These are phyloP conservation scores for Ettlia oleoabundans DNA, from an alignment of 139 green algal species.

Conservation along the genomic window DNA sequence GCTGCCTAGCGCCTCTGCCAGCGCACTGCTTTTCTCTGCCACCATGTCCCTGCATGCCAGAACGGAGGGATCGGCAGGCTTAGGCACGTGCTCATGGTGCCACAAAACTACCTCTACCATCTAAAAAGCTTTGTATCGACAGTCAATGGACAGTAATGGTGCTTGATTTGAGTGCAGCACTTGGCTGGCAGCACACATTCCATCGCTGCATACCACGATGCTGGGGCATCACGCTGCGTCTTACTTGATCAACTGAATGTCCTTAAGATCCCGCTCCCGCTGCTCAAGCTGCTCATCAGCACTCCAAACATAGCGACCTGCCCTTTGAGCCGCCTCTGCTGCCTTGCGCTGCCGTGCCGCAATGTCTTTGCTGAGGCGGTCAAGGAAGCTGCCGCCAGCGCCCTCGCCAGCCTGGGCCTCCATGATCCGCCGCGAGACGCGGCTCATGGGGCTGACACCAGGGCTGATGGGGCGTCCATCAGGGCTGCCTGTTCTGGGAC, in stretches of 20 bases:
- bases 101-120: too few species aligned
- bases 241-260: conserved; percentile 26
- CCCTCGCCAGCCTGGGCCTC: neutral
- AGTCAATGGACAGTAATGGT: too few species aligned
- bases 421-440: conserved; percentile 41
- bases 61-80: neutral
- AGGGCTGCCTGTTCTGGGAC: neutral
- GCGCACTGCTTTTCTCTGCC: neutral
- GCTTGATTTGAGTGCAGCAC: too few species aligned
- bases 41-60: conserved; percentile 9
- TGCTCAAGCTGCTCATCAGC: conserved; percentile 28
- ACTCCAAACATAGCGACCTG: conserved; percentile 3
- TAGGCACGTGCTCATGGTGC: neutral
- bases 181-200: too few species aligned
- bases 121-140: too few species aligned
- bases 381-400: conserved; percentile 48
- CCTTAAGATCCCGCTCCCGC: conserved; percentile 33
- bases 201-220: too few species aligned
- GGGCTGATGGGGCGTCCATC: neutral
- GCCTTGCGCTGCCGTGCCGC: conserved; percentile 39
- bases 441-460: conserved; percentile 1
- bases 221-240: too few species aligned
- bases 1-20: conserved; percentile 1
- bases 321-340: conserved; percentile 5
- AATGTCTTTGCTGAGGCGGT: conserved; percentile 57